Base-by-base conservation (phyloP, 208 protist genomes). In the Entamoeba invadens region DNA sequence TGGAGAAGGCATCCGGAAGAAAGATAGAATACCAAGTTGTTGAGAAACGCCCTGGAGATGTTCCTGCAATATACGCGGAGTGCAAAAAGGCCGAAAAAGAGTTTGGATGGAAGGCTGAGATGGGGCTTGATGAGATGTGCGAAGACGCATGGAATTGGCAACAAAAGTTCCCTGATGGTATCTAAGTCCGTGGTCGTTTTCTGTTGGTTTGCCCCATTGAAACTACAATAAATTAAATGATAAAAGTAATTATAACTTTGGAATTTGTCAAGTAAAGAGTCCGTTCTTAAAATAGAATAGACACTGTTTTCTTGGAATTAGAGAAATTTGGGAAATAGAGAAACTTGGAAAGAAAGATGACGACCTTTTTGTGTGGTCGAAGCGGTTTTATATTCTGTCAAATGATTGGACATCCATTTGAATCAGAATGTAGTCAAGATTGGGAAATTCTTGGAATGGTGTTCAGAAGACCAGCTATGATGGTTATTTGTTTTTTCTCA, bases 71-170 rank as follows among this genome's bases (percentile, higher is more conserved):
- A 25, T 57, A 57, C 18, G 46, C 95, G n/a, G 87, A 94, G n/a
- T 50, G 45, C 21, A 45, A 45, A 42, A 94, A 93, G 72, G 94
- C 94, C 5, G 44, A 51, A 50, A 12, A 10, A 12, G 93, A 94
- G 44, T 31, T 96, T 10, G 93, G 93, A 35, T 95, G 94, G 94
- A n/a, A 51, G 45, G 57, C 91, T 21, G 31, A 91, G n/a, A 91
- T 91, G 72, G 4, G 45, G 31, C n/a, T 96, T 16, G 38, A 95
- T 35, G 2, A 38, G 1, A 94, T 94, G 77, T 51, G 94, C 44
- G 16, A 2, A 31, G 18, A 46, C 46, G 93, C 94, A 87, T 96
- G 95, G 94, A 50, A 92, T 12, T 96, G 95, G 95, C 94, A 95
- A 45, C n/a, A 1, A 51, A 46, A 93, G 3, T 25, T 57, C 42